A percentile compares a stretch with the other conserved stretches of the same genome.
Evolutionary conservation across 768 basidiomycete genomes (phyloP).

Genomic region (Kondoa malvinella): DNA sequence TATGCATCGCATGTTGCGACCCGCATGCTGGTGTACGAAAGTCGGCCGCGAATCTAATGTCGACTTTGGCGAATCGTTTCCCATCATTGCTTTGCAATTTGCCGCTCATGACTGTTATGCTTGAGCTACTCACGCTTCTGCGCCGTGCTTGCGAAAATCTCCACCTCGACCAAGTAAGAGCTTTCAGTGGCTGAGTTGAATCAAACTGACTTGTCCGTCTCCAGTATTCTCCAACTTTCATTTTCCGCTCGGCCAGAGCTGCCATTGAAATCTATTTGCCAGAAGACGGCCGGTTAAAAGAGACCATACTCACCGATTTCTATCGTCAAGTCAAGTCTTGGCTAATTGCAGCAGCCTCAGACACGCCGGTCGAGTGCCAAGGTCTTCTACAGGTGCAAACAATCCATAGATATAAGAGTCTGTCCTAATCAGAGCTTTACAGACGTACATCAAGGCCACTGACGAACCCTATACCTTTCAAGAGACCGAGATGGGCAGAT

Average conservation of each 20-base stretch:
- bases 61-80: constrained; percentile 72
- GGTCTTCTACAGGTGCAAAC: too few relatives aligned
- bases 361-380: constrained; percentile 81
- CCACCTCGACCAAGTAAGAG: not conserved
- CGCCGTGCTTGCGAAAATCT: constrained; percentile 55
- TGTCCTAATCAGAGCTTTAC: too few relatives aligned
- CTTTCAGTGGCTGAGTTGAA: too few relatives aligned
- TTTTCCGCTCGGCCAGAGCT: constrained; percentile 61
- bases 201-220: too few relatives aligned
- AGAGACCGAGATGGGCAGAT: constrained; percentile 74
- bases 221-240: constrained; percentile 81
- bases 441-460: constrained; percentile 77
- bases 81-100: constrained; percentile 88
- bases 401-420: too few relatives aligned
- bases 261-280: constrained; percentile 60
- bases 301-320: constrained; percentile 61
- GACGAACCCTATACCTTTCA: constrained; percentile 53
- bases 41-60: too few relatives aligned
- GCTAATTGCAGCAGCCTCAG: constrained; percentile 69
- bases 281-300: constrained; percentile 68
- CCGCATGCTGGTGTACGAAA: too few relatives aligned
- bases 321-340: constrained; percentile 59
- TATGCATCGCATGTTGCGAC: too few relatives aligned
- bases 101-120: constrained; percentile 65
- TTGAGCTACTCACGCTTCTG: constrained; percentile 79